Evolutionary conservation across 2,329 filamentous ascomycete species (phyloP), one percentile per base, ranked within the genome.

Genomic region (Alternaria angustiovoidea): DNA sequence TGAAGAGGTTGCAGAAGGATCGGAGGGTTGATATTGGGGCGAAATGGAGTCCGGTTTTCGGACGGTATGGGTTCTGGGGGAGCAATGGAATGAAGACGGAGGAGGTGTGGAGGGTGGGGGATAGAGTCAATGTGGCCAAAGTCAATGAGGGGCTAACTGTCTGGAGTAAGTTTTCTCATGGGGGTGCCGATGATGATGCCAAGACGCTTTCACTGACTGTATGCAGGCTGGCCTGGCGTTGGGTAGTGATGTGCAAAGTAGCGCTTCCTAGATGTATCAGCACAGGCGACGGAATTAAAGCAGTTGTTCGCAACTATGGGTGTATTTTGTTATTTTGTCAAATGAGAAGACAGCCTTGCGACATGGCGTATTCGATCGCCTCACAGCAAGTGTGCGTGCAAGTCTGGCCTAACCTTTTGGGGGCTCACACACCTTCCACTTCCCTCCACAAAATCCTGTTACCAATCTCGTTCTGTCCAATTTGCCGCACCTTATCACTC

Each of bases 1-100:
- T 84, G 64, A 83, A 83, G 70, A 75, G 76, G 59, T 54, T 84
- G 62, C 79, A 81, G 62, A 76, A 71, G 41, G 80, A 83, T 71
- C 68, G 82, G 1, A 68, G 82, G 39, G 75, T 84, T 4, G 82
- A 84, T 67, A 57, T 55, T 3, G 82, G 81, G 0, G 65, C 73
- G 5, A 83, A 81, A 64, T 84, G 79, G 69, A 80, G 75, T 54
- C 82, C 82, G 9, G 78, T 84, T 3, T 84, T 84, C 73, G 82
- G 82, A 5, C 43, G 82, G 34, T 84, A 84, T 66, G 75, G 74
- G 5, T 84, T 82, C 59, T 74, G 82, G 66, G 66, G 57, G 38
- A 36, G 24, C 16, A 28, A 60, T 7, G 49, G 64, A 1, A 73
- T 62, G 14, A 53, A 60, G 11, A 39, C 51, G 16, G 56, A 58